These are phyloP conservation scores for Phytophthora ramorum DNA, from an alignment of 352 stramenopile species.

Conservation along the genomic window DNA sequence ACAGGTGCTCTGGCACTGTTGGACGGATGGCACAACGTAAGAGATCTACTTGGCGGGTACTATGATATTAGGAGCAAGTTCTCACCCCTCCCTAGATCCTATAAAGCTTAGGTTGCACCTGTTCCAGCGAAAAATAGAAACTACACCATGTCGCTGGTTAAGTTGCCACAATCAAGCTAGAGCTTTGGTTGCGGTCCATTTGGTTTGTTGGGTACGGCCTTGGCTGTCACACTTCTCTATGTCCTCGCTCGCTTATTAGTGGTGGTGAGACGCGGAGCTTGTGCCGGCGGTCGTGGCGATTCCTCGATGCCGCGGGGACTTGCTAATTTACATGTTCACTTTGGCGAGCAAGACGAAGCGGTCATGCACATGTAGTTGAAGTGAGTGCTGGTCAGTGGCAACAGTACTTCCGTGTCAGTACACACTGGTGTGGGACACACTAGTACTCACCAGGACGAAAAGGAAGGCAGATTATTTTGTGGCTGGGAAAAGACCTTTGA, in stretches of 20 bases:
- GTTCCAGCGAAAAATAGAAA: slow-evolving; percentile 23
- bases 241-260: slow-evolving; percentile 9
- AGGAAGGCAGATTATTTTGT: slow-evolving; percentile 36
- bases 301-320: background rate
- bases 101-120: background rate
- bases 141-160: slow-evolving; percentile 2
- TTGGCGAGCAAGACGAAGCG: background rate
- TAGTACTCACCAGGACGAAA: no score
- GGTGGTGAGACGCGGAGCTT: background rate
- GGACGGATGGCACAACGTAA: background rate
- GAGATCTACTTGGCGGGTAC: background rate
- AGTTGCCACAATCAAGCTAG: slow-evolving; percentile 11
- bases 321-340: background rate
- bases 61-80: background rate
- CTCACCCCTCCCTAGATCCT: slow-evolving; percentile 6
- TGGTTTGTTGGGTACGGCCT: slow-evolving; percentile 7
- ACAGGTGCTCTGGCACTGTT: background rate
- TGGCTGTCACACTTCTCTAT: slow-evolving; percentile 21
- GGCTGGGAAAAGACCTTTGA: slow-evolving; percentile 26
- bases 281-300: slow-evolving; percentile 11
- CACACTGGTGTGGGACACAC: slow-evolving; percentile 25
- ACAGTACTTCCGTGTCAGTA: slow-evolving; percentile 5
- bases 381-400: slow-evolving; percentile 7
- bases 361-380: slow-evolving; percentile 22
- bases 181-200: slow-evolving; percentile 8